These are phyloP conservation scores for Neonectria coccinea DNA, from an alignment of 2,329 filamentous ascomycete species.

Conservation along the genomic window DNA sequence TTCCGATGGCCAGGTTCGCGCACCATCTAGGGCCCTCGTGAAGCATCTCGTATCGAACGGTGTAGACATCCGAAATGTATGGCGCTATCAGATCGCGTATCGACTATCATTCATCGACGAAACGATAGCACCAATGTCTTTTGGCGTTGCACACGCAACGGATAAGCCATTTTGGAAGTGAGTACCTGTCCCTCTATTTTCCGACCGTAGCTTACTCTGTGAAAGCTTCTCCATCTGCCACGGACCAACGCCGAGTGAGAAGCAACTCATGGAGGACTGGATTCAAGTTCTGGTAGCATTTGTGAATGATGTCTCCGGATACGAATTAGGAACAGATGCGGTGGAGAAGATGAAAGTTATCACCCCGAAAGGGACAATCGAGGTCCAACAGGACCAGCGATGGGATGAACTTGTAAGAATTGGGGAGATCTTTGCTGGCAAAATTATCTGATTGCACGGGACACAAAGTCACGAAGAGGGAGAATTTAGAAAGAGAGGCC, in stretches of 20 bases:
- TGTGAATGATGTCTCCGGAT: conserved; percentile 47
- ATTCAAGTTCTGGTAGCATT: conserved; percentile 53
- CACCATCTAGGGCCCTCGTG: conserved; percentile 50
- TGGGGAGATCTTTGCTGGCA: conserved; percentile 17
- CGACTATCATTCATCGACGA: conserved; percentile 57
- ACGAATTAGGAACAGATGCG: conserved; percentile 49
- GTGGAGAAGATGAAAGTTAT: conserved; percentile 52
- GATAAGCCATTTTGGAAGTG: conserved; percentile 59
- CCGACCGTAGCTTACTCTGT: accelerated
- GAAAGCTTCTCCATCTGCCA: conserved; percentile 53
- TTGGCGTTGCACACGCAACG: conserved; percentile 55
- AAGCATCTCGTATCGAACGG: conserved; percentile 49
- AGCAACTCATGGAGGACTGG: conserved; percentile 53
- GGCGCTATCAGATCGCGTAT: conserved; percentile 57
- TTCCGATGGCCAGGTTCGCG: conserved; percentile 55
- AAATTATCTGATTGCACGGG: too few relatives aligned
- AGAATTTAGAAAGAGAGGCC: too few relatives aligned
- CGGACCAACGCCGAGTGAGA: conserved; percentile 51
- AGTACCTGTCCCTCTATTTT: conserved; percentile 29
- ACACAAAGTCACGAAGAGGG: too few relatives aligned
- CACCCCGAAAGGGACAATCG: conserved; percentile 49
- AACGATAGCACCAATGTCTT: conserved; percentile 50
- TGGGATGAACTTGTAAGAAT: conserved; percentile 49
- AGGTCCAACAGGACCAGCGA: conserved; percentile 50
- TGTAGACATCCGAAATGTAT: conserved; percentile 50